Conservation (phyloP, 1,139 yeast genomes). For the Taiozyma sp. region DNA sequence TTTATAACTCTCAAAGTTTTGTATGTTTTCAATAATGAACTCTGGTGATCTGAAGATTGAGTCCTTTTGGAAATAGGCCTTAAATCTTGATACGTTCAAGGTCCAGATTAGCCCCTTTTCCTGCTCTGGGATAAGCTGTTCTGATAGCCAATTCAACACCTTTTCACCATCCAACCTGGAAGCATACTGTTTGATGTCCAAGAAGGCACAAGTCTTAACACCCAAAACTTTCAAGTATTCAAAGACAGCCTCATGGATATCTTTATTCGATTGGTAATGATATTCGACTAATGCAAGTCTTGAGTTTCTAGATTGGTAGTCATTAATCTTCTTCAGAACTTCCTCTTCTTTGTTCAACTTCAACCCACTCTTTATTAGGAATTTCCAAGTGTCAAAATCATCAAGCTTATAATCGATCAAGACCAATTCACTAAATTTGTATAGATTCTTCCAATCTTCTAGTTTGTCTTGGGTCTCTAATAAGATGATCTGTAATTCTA, state of each 20-base stretch:
- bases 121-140: slow-evolving; percentile 14
- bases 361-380: slow-evolving; percentile 41
- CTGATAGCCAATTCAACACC: slow-evolving; percentile 16
- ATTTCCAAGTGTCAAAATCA: slow-evolving; percentile 60
- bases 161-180: slow-evolving; percentile 7
- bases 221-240: slow-evolving; percentile 42
- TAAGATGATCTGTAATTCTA: slow-evolving; percentile 53
- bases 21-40: slow-evolving; percentile 30
- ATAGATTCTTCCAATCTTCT: slow-evolving; percentile 40
- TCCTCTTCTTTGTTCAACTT: slow-evolving; percentile 24
- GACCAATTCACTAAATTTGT: slow-evolving; percentile 30
- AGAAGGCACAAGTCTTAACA: slow-evolving; percentile 54
- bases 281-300: slow-evolving; percentile 50
- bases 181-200: slow-evolving; percentile 45
- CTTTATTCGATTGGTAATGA: slow-evolving; percentile 21
- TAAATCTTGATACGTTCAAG: slow-evolving; percentile 50
- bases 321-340: slow-evolving; percentile 24
- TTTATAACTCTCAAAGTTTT: slow-evolving; percentile 31
- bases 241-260: slow-evolving; percentile 27
- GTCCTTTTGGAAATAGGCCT: slow-evolving; percentile 21
- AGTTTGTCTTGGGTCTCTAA: slow-evolving; percentile 39
- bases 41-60: slow-evolving; percentile 15
- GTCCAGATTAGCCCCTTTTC: slow-evolving; percentile 34
- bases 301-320: slow-evolving; percentile 47
- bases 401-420: slow-evolving; percentile 43